phyloP scores from a whole-genome alignment of 1,139 yeast species.

The Magnusiomyces suaveolens region DNA sequence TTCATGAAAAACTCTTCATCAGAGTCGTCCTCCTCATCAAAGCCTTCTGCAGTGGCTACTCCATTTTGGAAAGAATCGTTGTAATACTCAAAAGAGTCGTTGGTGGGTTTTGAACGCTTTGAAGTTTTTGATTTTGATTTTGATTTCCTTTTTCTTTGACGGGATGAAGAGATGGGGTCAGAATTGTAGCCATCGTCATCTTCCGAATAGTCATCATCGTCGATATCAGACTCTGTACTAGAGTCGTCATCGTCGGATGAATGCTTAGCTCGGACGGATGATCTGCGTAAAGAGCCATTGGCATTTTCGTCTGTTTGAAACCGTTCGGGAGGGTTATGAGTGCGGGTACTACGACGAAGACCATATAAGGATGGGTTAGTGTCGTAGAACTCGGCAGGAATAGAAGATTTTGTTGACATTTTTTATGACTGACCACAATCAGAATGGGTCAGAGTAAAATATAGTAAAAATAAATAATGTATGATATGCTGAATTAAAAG shows the following conservation, averaged over 20 bases:
- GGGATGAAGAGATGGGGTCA: not conserved
- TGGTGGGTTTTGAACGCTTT: conserved; percentile 6
- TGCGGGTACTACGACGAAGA: conserved; percentile 74
- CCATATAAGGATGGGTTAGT: conserved; percentile 83
- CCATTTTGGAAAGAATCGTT: conserved; percentile 20
- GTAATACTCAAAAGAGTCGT: conserved; percentile 15
- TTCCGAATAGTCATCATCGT: conserved; percentile 5
- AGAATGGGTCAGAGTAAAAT: no score
- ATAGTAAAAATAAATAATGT: no score
- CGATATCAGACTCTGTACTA: conserved; percentile 15
- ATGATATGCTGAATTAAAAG: no score
- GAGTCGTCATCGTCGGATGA: conserved; percentile 30
- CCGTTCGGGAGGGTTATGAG: conserved; percentile 43
- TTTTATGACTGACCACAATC: no score
- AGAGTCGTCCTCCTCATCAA: conserved; percentile 30
- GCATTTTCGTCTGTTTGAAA: no score
- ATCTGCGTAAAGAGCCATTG: no score
- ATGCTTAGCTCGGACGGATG: no score
- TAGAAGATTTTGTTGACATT: conserved; percentile 5
- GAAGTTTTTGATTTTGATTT: conserved; percentile 8
- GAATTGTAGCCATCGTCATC: no score
- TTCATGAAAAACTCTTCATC: conserved; percentile 27
- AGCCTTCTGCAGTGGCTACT: conserved; percentile 4
- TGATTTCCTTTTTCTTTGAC: conserved; percentile 9
- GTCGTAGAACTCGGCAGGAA: conserved; percentile 15